A percentile compares a stretch with the other conserved stretches of the same genome.
Conservation (phyloP, 2,329 filamentous ascomycete genomes). For the Anthostomella pinea region DNA sequence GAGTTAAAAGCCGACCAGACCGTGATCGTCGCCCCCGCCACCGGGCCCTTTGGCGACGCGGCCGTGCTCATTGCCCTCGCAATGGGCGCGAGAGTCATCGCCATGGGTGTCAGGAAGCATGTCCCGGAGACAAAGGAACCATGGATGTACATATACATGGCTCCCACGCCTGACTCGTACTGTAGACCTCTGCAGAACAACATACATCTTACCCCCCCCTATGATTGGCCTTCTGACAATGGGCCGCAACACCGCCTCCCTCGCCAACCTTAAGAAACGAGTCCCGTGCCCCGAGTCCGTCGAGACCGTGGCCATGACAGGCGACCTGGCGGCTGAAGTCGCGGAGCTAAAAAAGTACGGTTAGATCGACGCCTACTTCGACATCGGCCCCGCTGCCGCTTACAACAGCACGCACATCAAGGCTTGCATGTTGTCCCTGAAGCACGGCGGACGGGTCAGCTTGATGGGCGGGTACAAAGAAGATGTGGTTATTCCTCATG, state of each 20-base stretch:
- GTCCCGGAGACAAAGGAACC: no score
- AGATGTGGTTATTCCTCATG: constrained; percentile 30
- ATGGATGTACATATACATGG: no score
- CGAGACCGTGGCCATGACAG: constrained; percentile 38
- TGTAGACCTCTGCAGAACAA: no score
- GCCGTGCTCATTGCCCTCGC: constrained; percentile 43
- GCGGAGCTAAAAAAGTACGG: constrained; percentile 29
- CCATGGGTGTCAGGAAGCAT: no score
- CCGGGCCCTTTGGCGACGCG: constrained; percentile 42
- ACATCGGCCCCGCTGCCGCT: constrained; percentile 41
- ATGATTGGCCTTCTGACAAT: no score
- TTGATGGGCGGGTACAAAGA: constrained; percentile 28
- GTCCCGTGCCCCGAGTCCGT: constrained; percentile 31
- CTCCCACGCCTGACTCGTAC: no score
- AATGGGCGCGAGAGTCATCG: constrained; percentile 48
- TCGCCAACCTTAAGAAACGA: constrained; percentile 26
- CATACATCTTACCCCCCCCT: no score
- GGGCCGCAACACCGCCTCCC: constrained; percentile 33
- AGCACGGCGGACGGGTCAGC: constrained; percentile 29
- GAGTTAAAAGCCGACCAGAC: constrained; percentile 42
- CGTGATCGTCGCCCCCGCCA: constrained; percentile 45
- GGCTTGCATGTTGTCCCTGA: constrained; percentile 32
- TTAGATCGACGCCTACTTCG: constrained; percentile 40
- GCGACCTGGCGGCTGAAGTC: constrained; percentile 29
- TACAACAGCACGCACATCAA: constrained; percentile 36